Base-by-base conservation (phyloP, 2,329 filamentous ascomycete species). In the Ceratocystis papillata region DNA sequence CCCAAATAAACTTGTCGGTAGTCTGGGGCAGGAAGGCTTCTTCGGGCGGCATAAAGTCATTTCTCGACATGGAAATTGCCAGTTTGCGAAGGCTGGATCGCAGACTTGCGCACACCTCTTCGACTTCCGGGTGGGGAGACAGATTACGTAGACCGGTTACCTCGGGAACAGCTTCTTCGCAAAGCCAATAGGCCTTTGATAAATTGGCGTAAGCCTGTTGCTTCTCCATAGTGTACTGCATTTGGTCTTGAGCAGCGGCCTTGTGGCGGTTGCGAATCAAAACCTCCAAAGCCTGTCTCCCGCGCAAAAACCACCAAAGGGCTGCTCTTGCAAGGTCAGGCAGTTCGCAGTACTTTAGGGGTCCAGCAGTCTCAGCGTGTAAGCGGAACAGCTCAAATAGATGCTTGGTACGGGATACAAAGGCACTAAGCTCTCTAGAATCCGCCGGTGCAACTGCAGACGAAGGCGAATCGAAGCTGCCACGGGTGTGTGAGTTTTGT, bases 261-360 rank as follows among this genome's bases (percentile, higher is more conserved):
- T 78, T 76, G 37, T 86, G 81, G 5, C 83, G 81, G 64, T 84
- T 85, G 68, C 89, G 82, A 60, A 95, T 85, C 48, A 87, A 79
- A 12, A 77, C 75, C 73, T 96, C 92, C 63, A 96, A 79, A 8
- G 86, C 85, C 72, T 86, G 83, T 68, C 91, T 86, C 22, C 91
- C 92, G 70, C 84, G 87, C 59, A 96, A 73, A 72, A 96, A 95
- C 92, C 92, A 96, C 92, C 92, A 96, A 0, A 89, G 78, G 2
- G 85, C 86, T 28, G 86, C 87, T 67, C 89, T 82, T 8, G 87
- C 79, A 77, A 92, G 87, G 68, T 90, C 84, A 60, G 81, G 79
- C 0, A 87, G 79, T 0, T 84, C 78, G 63, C 83, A 87, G 37
- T 81, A 80, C 65, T 83, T 79, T 3, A 91, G 73, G 0, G 89